Conservation (phyloP, 1,284 basidiomycete genomes). For the Ganoderma meredithae region DNA sequence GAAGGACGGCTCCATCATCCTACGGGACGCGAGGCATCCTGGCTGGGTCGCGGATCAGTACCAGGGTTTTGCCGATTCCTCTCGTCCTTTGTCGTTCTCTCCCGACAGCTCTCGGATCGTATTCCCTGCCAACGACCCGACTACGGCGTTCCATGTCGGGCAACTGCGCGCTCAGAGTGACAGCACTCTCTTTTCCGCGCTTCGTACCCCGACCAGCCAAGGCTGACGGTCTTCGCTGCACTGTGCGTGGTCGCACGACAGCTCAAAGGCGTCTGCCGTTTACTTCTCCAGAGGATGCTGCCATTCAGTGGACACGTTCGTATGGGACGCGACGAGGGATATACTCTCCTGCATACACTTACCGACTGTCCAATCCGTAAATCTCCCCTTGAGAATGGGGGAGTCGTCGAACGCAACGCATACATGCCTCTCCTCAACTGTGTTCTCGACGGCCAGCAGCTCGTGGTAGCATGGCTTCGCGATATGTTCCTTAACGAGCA, state of each 20-base stretch:
- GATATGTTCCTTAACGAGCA: no score
- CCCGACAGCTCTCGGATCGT: not conserved
- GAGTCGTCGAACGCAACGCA: no score
- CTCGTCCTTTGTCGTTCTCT: not conserved
- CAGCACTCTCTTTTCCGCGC: no score
- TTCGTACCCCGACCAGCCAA: not conserved
- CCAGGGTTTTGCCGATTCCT: not conserved
- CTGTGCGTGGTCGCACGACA: not conserved
- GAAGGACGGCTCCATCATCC: not conserved
- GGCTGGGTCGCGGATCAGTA: not conserved
- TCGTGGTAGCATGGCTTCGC: not conserved
- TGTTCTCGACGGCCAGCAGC: not conserved
- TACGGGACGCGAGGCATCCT: not conserved
- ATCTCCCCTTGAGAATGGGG: no score
- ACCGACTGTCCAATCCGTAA: not conserved
- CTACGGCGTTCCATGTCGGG: not conserved
- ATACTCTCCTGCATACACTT: not conserved
- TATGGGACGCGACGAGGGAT: not conserved
- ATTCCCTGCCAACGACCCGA: not conserved
- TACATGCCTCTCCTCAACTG: not conserved
- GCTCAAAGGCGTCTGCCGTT: not conserved
- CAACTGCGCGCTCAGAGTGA: not conserved
- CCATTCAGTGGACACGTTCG: not conserved
- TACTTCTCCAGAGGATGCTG: not conserved
- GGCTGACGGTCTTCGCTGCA: not conserved